Base-by-base conservation (phyloP, 2,329 filamentous ascomycete species). In the Trichoderma asperellum region DNA sequence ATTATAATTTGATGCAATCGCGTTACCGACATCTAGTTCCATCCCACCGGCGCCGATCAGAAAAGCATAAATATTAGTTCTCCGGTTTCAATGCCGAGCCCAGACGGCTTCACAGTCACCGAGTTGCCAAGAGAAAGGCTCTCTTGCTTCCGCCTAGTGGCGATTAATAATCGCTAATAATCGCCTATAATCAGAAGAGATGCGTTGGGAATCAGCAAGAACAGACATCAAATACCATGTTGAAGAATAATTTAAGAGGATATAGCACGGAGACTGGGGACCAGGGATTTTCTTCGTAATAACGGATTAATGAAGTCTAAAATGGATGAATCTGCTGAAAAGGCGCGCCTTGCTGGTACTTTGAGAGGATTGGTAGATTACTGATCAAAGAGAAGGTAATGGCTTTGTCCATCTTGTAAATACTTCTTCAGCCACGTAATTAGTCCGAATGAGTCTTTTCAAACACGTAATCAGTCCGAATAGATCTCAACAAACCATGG, bases 81-180 rank as follows among this genome's bases (percentile, higher is more conserved):
- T 43, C 4, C 18, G 3, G 40, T 40, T 18, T 37, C 40, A n/a
- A 27, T 49, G 21, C 27, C 64, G 21, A 58, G n/a, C 18, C 1
- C 12, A 67, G 29, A 11, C 37, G 6, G 40, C 10, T 18, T 21
- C 10, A 37, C 6, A 21, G 10, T 29, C 24, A 43, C 21, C 4
- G 57, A 58, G 11, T 8, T 59, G 37, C 40, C 40, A 21, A 52
- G n/a, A 8, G 11, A 7, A 6, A 29, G 3, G 29, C 14, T 12
- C 43, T 12, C 12, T 29, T 5, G 16, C 34, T 67, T 56, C 10
- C 4, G 14, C 29, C 56, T 14, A 7, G n/a, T 2, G 24, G 11
- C 14, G 64, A 59, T 67, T 67, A 67, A 59, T 59, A 58, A 67
- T 67, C 40, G 27, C 2, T 67, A 67, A 59, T 59, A 49, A 67